Evolutionary conservation across 2,329 filamentous ascomycete genomes (phyloP).

Genomic region (Fusarium tuaranense): DNA sequence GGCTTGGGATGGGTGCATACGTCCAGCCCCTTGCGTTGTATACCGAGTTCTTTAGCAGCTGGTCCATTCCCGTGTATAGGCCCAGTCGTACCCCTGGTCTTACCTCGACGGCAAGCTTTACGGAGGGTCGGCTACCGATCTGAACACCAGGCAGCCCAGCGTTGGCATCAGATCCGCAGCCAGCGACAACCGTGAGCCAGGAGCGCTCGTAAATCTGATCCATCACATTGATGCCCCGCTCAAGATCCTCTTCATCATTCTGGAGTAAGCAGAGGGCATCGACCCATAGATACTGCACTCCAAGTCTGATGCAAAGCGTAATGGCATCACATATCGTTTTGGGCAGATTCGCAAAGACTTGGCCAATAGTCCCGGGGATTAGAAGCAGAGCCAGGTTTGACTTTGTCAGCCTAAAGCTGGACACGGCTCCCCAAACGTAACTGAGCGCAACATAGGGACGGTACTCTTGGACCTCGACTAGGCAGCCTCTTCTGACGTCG

Average conservation of each 20-base stretch:
- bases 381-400: constrained; percentile 9
- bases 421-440: constrained; percentile 25
- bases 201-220: constrained; percentile 24
- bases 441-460: constrained; percentile 26
- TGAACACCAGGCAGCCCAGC: constrained; percentile 9
- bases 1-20: neutral
- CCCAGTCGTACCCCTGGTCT: neutral
- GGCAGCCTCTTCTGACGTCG: neutral
- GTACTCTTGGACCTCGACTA: neutral
- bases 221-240: constrained; percentile 13
- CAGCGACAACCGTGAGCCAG: constrained; percentile 21
- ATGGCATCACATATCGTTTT: constrained; percentile 13
- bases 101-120: neutral
- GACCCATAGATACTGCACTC: constrained; percentile 15
- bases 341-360: neutral
- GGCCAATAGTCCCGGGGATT: neutral
- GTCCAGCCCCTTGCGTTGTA: constrained; percentile 23
- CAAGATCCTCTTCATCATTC: constrained; percentile 6
- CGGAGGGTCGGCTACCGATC: neutral
- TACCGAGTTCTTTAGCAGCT: neutral
- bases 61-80: neutral
- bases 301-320: neutral
- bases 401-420: constrained; percentile 16
- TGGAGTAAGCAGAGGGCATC: constrained; percentile 11
- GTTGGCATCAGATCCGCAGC: constrained; percentile 16